These are phyloP conservation scores for Cytospora chrysosperma DNA, from an alignment of 2,329 filamentous ascomycete genomes.

Conservation along the genomic window DNA sequence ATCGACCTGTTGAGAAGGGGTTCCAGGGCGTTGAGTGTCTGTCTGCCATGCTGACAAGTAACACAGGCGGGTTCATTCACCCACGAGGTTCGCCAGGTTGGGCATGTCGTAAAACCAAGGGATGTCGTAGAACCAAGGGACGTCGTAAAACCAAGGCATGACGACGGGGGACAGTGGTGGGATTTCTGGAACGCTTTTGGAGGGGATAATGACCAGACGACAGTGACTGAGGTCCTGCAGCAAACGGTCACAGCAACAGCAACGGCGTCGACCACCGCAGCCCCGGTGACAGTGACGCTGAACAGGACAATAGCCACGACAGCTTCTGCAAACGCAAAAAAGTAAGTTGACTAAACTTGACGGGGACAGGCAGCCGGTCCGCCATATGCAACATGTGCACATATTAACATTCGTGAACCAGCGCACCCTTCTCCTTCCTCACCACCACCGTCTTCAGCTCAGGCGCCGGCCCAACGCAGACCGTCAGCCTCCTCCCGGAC, in stretches of 20 bases:
- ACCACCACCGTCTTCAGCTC: slow-evolving; percentile 36
- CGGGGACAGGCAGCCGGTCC: neutral
- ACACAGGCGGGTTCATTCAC: slow-evolving; percentile 16
- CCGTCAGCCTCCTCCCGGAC: slow-evolving; percentile 36
- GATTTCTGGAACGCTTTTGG: neutral
- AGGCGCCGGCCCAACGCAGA: slow-evolving; percentile 35
- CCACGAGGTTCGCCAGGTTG: slow-evolving; percentile 7
- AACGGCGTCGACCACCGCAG: neutral
- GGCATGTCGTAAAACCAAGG: slow-evolving; percentile 7
- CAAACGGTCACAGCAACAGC: slow-evolving; percentile 10
- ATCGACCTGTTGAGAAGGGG: too few species aligned
- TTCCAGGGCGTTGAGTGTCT: neutral
- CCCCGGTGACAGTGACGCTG: neutral
- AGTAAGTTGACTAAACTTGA: slow-evolving; percentile 9
- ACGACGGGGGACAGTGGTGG: neutral
- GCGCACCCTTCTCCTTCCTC: slow-evolving; percentile 32
- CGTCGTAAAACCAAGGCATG: slow-evolving; percentile 9
- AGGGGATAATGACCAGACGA: neutral
- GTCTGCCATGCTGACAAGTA: slow-evolving; percentile 2
- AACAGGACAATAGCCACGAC: slow-evolving; percentile 18
- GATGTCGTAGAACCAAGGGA: too few species aligned
- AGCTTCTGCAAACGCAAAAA: slow-evolving; percentile 25
- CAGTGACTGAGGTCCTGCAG: slow-evolving; percentile 15
- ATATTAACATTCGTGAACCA: neutral
- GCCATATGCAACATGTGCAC: too few species aligned